phyloP scores from a whole-genome alignment of 345 rosid genomes.

The Euphorbia tirucalli region DNA sequence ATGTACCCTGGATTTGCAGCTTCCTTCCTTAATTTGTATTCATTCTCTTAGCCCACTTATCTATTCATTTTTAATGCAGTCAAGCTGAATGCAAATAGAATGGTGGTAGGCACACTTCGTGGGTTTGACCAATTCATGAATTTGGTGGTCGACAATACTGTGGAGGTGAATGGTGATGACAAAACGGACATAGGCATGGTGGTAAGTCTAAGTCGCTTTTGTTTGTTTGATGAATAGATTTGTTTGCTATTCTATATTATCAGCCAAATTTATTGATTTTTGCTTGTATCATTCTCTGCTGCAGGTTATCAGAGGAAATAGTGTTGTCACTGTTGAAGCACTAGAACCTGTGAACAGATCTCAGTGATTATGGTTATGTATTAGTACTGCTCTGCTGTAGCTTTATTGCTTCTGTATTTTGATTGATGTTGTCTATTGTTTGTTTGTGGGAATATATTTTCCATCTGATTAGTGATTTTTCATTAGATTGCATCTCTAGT shows the following conservation, averaged over 20 bases:
- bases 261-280: too few relatives aligned
- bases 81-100: slow-evolving; percentile 75
- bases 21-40: too few relatives aligned
- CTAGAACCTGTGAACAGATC: slow-evolving; percentile 66
- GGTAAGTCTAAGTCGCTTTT: slow-evolving; percentile 39
- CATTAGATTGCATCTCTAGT: too few relatives aligned
- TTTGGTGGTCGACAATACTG: slow-evolving; percentile 70
- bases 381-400: too few relatives aligned
- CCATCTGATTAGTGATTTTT: too few relatives aligned
- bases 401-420: not conserved
- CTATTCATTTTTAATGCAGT: slow-evolving; percentile 36
- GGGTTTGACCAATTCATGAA: slow-evolving; percentile 89
- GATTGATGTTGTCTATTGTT: not conserved
- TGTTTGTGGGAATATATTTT: too few relatives aligned
- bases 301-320: slow-evolving; percentile 82
- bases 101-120: slow-evolving; percentile 79
- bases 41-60: not conserved
- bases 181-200: slow-evolving; percentile 76
- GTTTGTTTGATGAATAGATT: not conserved
- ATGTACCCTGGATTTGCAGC: too few relatives aligned
- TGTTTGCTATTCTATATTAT: not conserved
- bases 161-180: slow-evolving; percentile 66
- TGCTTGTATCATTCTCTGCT: too few relatives aligned
- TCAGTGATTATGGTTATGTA: slow-evolving; percentile 23
- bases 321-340: slow-evolving; percentile 81